Conservation (phyloP, 495 filamentous ascomycete genomes). For the Recurvomyces mirabilis region DNA sequence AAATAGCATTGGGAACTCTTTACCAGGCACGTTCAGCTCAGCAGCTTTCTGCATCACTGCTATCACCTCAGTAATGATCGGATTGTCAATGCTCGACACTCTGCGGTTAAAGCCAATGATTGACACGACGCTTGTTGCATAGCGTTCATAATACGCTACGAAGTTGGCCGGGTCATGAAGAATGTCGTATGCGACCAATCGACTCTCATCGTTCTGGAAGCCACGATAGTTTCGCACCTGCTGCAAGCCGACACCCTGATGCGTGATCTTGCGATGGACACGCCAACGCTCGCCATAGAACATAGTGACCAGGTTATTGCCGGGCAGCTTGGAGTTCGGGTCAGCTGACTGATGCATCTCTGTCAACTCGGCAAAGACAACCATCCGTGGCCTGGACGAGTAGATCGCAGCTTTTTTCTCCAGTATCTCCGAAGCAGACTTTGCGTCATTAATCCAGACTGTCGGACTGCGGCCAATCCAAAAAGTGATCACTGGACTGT, state of each 20-base stretch:
- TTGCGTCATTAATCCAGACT: conserved; percentile 55
- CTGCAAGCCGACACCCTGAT: conserved; percentile 49
- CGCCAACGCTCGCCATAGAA: conserved; percentile 50
- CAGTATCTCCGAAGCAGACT: conserved; percentile 41
- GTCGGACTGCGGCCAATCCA: conserved; percentile 52
- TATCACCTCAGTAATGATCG: conserved; percentile 40
- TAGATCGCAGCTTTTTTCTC: conserved; percentile 49
- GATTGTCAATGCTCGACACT: conserved; percentile 32
- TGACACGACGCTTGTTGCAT: conserved; percentile 36
- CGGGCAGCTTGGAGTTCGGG: conserved; percentile 7
- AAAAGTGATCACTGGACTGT: conserved; percentile 48
- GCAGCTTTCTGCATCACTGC: conserved; percentile 50
- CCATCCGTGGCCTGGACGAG: conserved; percentile 34
- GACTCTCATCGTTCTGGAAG: conserved; percentile 48
- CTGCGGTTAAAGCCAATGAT: conserved; percentile 36
- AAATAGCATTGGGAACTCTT: conserved; percentile 38
- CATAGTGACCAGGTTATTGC: conserved; percentile 47
- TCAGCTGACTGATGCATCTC: conserved; percentile 39
- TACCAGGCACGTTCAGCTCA: conserved; percentile 49
- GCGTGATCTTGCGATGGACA: conserved; percentile 50
- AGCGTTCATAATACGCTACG: conserved; percentile 34
- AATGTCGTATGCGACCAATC: conserved; percentile 33
- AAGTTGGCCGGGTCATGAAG: conserved; percentile 31
- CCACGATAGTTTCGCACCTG: conserved; percentile 46
- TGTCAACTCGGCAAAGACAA: conserved; percentile 48